Percentiles rank a stretch among this genome's conserved stretches.
Evolutionary conservation across 129 eudicot species (phyloP).

Genomic region (Saussurea involucrata): DNA sequence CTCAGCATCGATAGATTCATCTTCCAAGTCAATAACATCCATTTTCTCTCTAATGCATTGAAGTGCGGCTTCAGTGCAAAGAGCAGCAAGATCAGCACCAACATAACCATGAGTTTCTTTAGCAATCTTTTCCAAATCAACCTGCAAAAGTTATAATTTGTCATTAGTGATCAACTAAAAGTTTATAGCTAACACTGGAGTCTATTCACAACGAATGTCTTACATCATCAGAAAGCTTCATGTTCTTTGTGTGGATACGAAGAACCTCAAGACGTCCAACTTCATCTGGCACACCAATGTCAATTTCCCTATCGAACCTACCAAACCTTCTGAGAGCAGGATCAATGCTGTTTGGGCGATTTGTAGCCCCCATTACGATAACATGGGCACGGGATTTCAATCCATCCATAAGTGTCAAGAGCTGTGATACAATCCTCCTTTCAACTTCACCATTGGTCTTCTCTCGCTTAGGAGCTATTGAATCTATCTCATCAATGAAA

Average conservation of each 20-base stretch:
- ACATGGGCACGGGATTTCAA: conserved; percentile 75
- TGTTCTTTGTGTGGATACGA: conserved; percentile 76
- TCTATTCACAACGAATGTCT: conserved; percentile 12
- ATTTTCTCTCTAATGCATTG: conserved; percentile 83
- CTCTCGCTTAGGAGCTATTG: conserved; percentile 82
- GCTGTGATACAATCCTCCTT: conserved; percentile 72
- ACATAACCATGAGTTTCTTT: conserved; percentile 75
- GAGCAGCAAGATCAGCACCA: conserved; percentile 80
- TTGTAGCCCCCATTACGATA: conserved; percentile 84
- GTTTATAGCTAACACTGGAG: not conserved
- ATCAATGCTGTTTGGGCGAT: conserved; percentile 81
- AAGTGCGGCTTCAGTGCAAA: conserved; percentile 85
- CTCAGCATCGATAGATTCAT: conserved; percentile 70
- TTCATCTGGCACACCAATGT: conserved; percentile 85
- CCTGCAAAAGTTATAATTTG: conserved; percentile 58
- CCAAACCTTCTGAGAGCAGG: conserved; percentile 85
- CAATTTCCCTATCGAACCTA: conserved; percentile 75
- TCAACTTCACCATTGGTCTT: conserved; percentile 87
- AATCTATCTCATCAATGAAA: conserved; percentile 83
- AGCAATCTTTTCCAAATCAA: conserved; percentile 61
- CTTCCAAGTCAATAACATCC: conserved; percentile 70
- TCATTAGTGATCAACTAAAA: not conserved
- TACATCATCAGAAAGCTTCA: conserved; percentile 78
- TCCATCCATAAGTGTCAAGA: conserved; percentile 83
- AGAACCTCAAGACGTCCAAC: conserved; percentile 80